phyloP scores from a whole-genome alignment of 306 rosid species.

The Castanea sativa region DNA sequence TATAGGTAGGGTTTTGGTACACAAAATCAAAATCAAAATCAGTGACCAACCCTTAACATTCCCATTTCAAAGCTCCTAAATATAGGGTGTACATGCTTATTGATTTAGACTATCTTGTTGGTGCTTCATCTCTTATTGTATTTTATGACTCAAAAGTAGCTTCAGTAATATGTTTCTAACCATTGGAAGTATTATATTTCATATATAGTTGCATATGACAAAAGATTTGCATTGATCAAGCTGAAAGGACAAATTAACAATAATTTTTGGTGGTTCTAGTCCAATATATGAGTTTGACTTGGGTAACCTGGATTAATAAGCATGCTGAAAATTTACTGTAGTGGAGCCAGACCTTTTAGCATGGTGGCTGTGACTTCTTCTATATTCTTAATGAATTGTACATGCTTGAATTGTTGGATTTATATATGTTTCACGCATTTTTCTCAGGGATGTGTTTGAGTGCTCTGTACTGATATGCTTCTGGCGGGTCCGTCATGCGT shows the following conservation, averaged over 20 bases:
- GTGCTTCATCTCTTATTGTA: conserved; percentile 7
- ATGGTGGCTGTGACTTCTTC: conserved; percentile 3
- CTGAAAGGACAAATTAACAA: background rate
- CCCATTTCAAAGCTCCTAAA: background rate
- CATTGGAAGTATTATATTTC: background rate
- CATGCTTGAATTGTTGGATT: conserved; percentile 18
- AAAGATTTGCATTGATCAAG: background rate
- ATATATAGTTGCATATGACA: background rate
- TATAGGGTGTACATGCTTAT: conserved; percentile 12
- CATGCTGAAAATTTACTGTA: conserved; percentile 10
- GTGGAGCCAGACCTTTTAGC: conserved; percentile 2
- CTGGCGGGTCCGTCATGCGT: conserved; percentile 85
- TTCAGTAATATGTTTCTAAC: background rate
- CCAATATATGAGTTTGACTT: conserved; percentile 23
- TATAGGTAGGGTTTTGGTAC: background rate
- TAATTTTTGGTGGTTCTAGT: background rate
- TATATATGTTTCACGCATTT: conserved; percentile 19
- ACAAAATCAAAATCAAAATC: background rate
- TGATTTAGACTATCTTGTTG: conserved; percentile 4
- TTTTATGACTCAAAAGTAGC: background rate
- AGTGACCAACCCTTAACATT: background rate
- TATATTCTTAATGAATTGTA: background rate
- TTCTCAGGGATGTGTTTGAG: conserved; percentile 83
- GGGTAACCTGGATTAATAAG: conserved; percentile 14
- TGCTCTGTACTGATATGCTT: conserved; percentile 77